Conservation (phyloP, 371 early-diverging fungal genomes). For the Nematocida ausubeli region DNA sequence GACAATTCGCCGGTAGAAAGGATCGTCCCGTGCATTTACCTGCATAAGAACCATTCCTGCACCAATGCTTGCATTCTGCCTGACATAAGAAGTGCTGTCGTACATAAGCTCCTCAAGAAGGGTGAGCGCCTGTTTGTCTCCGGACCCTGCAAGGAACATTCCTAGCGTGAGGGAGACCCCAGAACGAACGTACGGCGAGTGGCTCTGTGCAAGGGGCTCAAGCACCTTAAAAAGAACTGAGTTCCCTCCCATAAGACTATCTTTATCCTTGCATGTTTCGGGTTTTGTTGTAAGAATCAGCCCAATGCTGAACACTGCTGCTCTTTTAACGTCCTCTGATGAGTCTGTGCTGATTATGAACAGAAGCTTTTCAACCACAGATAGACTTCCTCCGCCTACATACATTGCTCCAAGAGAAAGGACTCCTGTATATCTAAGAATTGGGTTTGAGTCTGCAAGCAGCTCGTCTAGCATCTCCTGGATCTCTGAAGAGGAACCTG, state of each 20-base stretch:
- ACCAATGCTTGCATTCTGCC: constrained; percentile 93
- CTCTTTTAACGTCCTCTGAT: constrained; percentile 93
- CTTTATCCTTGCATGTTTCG: not conserved
- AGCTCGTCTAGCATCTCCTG: constrained; percentile 24
- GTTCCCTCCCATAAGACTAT: constrained; percentile 69
- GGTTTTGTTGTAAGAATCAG: constrained; percentile 72
- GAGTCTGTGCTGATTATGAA: constrained; percentile 85
- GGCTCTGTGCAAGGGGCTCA: constrained; percentile 88
- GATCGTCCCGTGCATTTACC: constrained; percentile 76
- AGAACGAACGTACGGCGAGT: constrained; percentile 92
- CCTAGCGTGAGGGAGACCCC: constrained; percentile 92
- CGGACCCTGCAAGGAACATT: constrained; percentile 90
- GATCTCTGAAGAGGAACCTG: not conserved
- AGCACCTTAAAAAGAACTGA: constrained; percentile 88
- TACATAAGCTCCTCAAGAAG: constrained; percentile 93
- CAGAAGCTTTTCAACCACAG: constrained; percentile 77
- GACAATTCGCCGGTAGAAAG: constrained; percentile 72
- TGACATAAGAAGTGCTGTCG: constrained; percentile 89
- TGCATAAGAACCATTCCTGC: constrained; percentile 92
- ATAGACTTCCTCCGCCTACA: constrained; percentile 88
- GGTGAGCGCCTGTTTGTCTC: constrained; percentile 79
- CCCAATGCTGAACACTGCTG: constrained; percentile 89
- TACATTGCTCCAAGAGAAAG: constrained; percentile 91
- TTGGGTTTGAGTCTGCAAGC: constrained; percentile 80
- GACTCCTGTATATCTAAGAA: constrained; percentile 86